These are phyloP conservation scores for Ambispora gerdemannii DNA, from an alignment of 192 early-diverging fungal species.

Conservation along the genomic window DNA sequence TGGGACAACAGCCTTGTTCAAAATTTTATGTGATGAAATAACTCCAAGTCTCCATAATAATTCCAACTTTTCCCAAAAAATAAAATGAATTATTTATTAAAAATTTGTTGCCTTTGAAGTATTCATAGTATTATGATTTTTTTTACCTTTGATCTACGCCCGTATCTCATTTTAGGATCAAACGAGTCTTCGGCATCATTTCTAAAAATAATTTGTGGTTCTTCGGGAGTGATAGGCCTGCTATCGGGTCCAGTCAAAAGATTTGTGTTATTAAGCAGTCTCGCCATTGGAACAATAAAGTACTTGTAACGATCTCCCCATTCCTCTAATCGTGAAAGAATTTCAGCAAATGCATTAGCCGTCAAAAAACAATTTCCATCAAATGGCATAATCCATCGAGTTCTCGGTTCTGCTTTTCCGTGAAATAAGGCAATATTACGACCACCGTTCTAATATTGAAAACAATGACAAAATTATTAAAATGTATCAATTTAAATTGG, in stretches of 20 bases:
- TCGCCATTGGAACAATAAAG: slow-evolving; percentile 60
- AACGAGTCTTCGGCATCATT: slow-evolving; percentile 55
- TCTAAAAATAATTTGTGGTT: slow-evolving; percentile 61
- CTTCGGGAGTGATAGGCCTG: slow-evolving; percentile 55
- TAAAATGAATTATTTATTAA: too few relatives aligned
- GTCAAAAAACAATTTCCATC: slow-evolving; percentile 64
- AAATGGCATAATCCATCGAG: slow-evolving; percentile 61
- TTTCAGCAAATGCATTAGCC: slow-evolving; percentile 51
- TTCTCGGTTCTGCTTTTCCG: slow-evolving; percentile 44
- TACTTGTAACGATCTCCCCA: slow-evolving; percentile 53
- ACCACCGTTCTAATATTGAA: slow-evolving; percentile 53
- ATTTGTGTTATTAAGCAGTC: slow-evolving; percentile 55
- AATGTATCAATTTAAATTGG: slow-evolving; percentile 19
- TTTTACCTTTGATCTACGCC: slow-evolving; percentile 60
- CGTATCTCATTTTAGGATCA: slow-evolving; percentile 60
- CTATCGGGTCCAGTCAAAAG: slow-evolving; percentile 49
- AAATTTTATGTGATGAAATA: slow-evolving; percentile 42
- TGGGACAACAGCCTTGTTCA: slow-evolving; percentile 49
- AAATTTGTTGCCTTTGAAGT: too few relatives aligned
- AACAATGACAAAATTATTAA: slow-evolving; percentile 7
- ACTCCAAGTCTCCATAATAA: slow-evolving; percentile 57
- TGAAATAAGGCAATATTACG: slow-evolving; percentile 55
- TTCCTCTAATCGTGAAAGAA: slow-evolving; percentile 43
- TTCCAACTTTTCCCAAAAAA: slow-evolving; percentile 43
- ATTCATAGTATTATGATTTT: not conserved